Evolutionary conservation across 75 land plant species (phyloP), one percentile per base, ranked within the genome.

Genomic region (Cryptomeria japonica): DNA sequence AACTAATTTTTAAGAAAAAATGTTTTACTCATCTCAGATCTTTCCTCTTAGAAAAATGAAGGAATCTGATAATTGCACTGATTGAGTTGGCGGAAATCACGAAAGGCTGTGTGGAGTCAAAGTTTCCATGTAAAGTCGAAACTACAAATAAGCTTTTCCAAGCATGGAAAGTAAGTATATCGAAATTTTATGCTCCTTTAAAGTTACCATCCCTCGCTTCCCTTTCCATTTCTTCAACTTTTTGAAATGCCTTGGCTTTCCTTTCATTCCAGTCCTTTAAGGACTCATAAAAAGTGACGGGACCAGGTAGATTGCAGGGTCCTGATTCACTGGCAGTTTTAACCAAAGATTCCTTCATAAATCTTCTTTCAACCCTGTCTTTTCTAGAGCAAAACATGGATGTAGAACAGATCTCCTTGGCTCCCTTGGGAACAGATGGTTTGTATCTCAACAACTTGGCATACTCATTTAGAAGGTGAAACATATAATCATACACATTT

Each of bases 401-500:
- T 75, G 92, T 93, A 13, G 87, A 49, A 64, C 92, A 90, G n/a
- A 93, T 9, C 56, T 88, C 90, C 10, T 85, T 46, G 6, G 93
- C 92, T 32, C 85, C 87, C 39, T 76, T 56, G 3, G 95, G 96
- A 28, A 89, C 73, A 0, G 79, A 83, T 3, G 96, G 95, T 86
- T 93, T 86, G 89, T 87, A 95, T 37, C 38, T 88, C 78, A 92
- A 53, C 15, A 95, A 91, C 87, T 94, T 94, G 8, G 93, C 89
- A 83, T 95, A 95, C 53, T 94, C 95, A n/a, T 80, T 89, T 9
- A 95, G 73, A 18, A 93, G 87, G 87, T 95, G 95, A 38, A 92
- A 92, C 96, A 95, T 95, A 91, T 95, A 95, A 70, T 95, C 95
- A 44, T 95, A 95, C 68, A 95, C 94, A 89, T 89, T 56, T 11